phyloP scores from a whole-genome alignment of 2,329 filamentous ascomycete genomes.

The Hymenoscyphus infarciens region DNA sequence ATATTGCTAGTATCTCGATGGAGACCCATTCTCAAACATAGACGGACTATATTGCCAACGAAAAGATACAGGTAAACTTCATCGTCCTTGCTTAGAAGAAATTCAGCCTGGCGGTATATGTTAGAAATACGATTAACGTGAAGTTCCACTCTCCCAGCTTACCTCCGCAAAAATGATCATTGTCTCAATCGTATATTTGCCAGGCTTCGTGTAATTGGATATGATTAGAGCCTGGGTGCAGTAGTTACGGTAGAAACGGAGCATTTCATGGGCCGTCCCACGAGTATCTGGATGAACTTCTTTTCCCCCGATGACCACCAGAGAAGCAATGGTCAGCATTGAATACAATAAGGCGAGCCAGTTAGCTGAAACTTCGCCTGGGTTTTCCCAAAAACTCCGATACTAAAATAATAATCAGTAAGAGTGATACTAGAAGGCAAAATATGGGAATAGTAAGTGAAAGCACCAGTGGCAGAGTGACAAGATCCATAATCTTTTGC shows the following conservation, averaged over 20 bases:
- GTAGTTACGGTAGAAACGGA: conserved; percentile 46
- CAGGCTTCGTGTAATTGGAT: conserved; percentile 50
- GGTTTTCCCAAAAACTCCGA: conserved; percentile 47
- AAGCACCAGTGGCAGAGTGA: background rate
- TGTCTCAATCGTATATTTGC: conserved; percentile 46
- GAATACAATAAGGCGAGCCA: conserved; percentile 49
- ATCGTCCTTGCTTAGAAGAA: conserved; percentile 47
- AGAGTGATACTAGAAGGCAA: background rate
- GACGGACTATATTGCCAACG: conserved; percentile 46
- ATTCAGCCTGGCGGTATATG: conserved; percentile 38
- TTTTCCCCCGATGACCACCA: conserved; percentile 44
- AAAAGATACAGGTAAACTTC: conserved; percentile 55
- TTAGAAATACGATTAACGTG: background rate
- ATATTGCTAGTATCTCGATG: conserved; percentile 46
- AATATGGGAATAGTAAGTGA: background rate
- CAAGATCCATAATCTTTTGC: conserved; percentile 15
- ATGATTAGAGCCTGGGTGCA: conserved; percentile 50
- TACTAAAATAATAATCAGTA: conserved; percentile 38
- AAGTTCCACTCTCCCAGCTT: background rate
- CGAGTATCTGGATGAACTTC: conserved; percentile 44
- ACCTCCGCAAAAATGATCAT: conserved; percentile 50
- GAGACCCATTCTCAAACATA: conserved; percentile 57
- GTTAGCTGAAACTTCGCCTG: conserved; percentile 38
- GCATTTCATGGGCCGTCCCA: conserved; percentile 45
- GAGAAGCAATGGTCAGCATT: conserved; percentile 24